Conservation (phyloP, 345 rosid genomes). For the Populus tremula region DNA sequence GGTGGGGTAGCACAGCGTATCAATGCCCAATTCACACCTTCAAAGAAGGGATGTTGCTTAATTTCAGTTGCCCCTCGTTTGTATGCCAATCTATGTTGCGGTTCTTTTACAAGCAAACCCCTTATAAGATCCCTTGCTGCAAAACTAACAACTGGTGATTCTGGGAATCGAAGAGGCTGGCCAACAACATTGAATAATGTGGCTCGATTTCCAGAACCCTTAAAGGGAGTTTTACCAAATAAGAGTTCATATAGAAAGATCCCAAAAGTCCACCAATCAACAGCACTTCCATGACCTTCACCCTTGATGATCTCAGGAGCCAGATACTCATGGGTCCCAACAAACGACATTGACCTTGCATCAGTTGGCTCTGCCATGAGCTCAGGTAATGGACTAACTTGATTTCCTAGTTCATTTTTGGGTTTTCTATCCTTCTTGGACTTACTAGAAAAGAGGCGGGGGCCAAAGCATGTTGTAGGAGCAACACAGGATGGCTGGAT, state of each 20-base stretch:
- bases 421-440: constrained; percentile 71
- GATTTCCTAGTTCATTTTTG: constrained; percentile 66
- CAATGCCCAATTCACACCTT: constrained; percentile 93
- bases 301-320: constrained; percentile 92
- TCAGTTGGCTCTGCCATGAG: constrained; percentile 89
- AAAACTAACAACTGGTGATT: constrained; percentile 69
- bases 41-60: constrained; percentile 89
- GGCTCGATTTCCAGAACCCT: constrained; percentile 85
- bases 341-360: constrained; percentile 93
- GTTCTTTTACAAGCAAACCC: constrained; percentile 80
- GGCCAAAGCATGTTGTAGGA: constrained; percentile 84
- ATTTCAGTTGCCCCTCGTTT: constrained; percentile 92
- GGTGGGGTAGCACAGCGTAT: constrained; percentile 88
- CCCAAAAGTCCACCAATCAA: constrained; percentile 97
- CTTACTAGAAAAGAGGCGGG: constrained; percentile 81
- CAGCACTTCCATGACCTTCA: constrained; percentile 96
- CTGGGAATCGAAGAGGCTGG: constrained; percentile 87
- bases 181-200: constrained; percentile 86
- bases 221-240: constrained; percentile 88
- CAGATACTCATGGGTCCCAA: constrained; percentile 86
- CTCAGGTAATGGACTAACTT: constrained; percentile 83
- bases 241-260: constrained; percentile 79
- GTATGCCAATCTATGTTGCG: constrained; percentile 74
- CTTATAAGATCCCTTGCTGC: constrained; percentile 81
- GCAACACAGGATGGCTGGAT: constrained; percentile 80